These are phyloP conservation scores for Seiridium cupressi DNA, from an alignment of 2,329 filamentous ascomycete genomes.

Conservation along the genomic window DNA sequence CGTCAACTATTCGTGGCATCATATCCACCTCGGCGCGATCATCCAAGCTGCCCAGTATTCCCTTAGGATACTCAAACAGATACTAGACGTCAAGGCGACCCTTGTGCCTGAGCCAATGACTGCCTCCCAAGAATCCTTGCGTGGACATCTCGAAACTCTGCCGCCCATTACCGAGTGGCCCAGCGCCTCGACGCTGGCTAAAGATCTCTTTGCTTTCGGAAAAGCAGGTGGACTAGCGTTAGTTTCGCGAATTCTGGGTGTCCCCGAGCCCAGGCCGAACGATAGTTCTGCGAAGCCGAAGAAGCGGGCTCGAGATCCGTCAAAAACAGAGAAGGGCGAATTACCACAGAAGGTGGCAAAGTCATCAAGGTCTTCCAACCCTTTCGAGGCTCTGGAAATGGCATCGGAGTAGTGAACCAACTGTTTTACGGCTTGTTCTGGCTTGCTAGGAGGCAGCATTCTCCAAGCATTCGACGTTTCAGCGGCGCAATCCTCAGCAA, in stretches of 20 bases:
- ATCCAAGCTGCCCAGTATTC: constrained; percentile 62
- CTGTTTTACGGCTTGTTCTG: too few species aligned
- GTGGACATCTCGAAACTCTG: neutral
- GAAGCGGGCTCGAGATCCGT: neutral
- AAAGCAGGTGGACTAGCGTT: neutral
- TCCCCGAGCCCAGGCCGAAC: neutral
- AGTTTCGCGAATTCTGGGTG: constrained; percentile 2
- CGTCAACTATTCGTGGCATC: constrained; percentile 48
- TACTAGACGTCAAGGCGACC: constrained; percentile 28
- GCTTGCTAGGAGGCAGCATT: too few species aligned
- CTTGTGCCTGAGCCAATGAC: neutral
- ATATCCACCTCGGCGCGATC: constrained; percentile 61
- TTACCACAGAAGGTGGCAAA: neutral
- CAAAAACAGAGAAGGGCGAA: neutral
- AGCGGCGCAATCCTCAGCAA: too few species aligned
- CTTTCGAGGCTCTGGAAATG: neutral
- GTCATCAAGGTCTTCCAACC: neutral
- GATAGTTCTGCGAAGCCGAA: neutral
- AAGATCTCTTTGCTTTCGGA: neutral
- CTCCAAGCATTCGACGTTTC: too few species aligned
- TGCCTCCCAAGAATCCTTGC: neutral
- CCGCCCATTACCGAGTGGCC: constrained; percentile 10
- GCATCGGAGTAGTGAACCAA: neutral
- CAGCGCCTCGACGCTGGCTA: neutral
- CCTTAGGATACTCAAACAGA: constrained; percentile 52